Evolutionary conservation across 2,329 filamentous ascomycete species (phyloP).

Genomic region (Mycosphaerella sp.): DNA sequence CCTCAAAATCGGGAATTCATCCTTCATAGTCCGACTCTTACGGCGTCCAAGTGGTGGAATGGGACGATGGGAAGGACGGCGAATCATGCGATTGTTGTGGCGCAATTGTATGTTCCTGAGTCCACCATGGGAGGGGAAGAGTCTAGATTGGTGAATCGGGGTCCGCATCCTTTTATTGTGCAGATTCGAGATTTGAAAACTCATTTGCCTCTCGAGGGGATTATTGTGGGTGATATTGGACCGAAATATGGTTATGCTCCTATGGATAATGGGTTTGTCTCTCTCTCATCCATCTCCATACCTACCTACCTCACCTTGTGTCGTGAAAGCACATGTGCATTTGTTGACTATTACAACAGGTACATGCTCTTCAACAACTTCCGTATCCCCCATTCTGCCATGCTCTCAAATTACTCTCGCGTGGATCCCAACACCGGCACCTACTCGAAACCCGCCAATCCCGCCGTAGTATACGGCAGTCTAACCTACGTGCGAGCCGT

Average conservation of each 20-base stretch:
- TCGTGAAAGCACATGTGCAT: too few species aligned
- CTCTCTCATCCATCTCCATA: too few species aligned
- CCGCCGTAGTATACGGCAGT: constrained; percentile 47
- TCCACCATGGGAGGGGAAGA: constrained; percentile 12
- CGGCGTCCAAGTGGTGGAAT: constrained; percentile 52
- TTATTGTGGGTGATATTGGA: constrained; percentile 50
- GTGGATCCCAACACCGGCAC: constrained; percentile 43
- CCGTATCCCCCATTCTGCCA: constrained; percentile 43
- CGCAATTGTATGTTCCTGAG: constrained; percentile 45
- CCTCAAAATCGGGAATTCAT: constrained; percentile 42
- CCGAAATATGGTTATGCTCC: constrained; percentile 50
- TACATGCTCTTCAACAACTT: constrained; percentile 49
- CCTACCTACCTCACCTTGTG: too few species aligned
- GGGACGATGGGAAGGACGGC: constrained; percentile 48
- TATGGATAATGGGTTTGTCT: constrained; percentile 39
- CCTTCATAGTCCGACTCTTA: constrained; percentile 47
- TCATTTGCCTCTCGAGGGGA: constrained; percentile 42
- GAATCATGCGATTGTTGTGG: constrained; percentile 51
- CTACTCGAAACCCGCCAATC: constrained; percentile 43
- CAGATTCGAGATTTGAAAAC: constrained; percentile 47
- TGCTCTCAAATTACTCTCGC: constrained; percentile 45
- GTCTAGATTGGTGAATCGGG: constrained; percentile 39
- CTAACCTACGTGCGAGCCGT: constrained; percentile 45
- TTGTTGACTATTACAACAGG: constrained; percentile 21
- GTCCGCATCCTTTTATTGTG: constrained; percentile 48